These are phyloP conservation scores for Chrysoporthe cubensis DNA, from an alignment of 2,329 filamentous ascomycete species.

Conservation along the genomic window DNA sequence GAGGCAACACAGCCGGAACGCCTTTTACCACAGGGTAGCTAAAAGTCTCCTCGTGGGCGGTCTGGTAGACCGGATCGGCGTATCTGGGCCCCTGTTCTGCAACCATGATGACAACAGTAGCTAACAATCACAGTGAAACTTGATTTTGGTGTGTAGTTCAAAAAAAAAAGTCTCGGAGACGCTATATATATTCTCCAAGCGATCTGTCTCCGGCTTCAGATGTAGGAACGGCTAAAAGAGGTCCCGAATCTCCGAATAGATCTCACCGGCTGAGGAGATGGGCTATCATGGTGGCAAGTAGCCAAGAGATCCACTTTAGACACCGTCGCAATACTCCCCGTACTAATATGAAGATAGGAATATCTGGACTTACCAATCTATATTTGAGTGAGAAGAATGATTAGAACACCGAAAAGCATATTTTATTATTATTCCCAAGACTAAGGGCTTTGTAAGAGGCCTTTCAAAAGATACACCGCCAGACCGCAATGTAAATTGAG, in stretches of 20 bases:
- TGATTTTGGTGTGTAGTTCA: not conserved
- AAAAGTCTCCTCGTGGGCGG: slow-evolving; percentile 46
- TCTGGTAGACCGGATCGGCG: slow-evolving; percentile 45
- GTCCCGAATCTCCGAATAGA: not conserved
- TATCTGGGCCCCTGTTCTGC: slow-evolving; percentile 34
- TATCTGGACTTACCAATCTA: not conserved
- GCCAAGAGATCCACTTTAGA: not conserved
- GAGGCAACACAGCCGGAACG: slow-evolving; percentile 44
- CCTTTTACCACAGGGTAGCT: slow-evolving; percentile 43
- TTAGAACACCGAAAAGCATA: not conserved
- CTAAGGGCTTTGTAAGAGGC: not conserved
- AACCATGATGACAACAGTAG: slow-evolving; percentile 15
- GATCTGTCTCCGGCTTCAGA: not conserved
- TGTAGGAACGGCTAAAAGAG: slow-evolving; percentile 5
- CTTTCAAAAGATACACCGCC: not conserved
- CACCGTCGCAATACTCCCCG: not conserved
- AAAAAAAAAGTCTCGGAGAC: too few species aligned
- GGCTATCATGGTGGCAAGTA: slow-evolving; percentile 9
- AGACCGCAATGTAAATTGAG: too few species aligned
- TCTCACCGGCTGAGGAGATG: slow-evolving; percentile 1
- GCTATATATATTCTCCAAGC: not conserved
- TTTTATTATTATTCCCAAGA: not conserved
- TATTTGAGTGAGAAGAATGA: not conserved
- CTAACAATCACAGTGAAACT: not conserved
- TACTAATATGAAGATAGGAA: not conserved